Conservation (phyloP, 352 stramenopile genomes). For the Phytophthora constricta region DNA sequence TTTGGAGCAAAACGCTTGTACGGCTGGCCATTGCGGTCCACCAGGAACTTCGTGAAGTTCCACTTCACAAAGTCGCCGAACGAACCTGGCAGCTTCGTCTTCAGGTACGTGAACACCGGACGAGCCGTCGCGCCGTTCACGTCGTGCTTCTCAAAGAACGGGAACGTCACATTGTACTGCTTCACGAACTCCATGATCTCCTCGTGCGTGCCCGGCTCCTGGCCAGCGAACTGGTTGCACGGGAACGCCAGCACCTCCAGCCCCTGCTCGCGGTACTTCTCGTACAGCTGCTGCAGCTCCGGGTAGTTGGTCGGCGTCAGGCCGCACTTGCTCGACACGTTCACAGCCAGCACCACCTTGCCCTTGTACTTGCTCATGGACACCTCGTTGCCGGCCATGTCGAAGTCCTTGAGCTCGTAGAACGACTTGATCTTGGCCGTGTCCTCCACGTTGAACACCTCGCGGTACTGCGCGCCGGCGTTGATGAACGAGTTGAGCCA, state of each 20-base stretch:
- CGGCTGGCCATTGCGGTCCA: conserved; percentile 85
- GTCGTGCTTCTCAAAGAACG: conserved; percentile 82
- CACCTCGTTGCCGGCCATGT: conserved; percentile 74
- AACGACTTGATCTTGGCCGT: conserved; percentile 54
- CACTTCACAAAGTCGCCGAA: conserved; percentile 85
- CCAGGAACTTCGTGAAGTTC: conserved; percentile 93
- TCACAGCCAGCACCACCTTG: conserved; percentile 75
- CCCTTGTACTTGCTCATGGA: conserved; percentile 74
- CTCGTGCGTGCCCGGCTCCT: conserved; percentile 73
- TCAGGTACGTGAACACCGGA: conserved; percentile 88
- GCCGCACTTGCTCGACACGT: conserved; percentile 88
- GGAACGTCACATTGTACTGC: conserved; percentile 55
- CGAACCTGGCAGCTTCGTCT: conserved; percentile 69
- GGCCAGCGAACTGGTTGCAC: conserved; percentile 87
- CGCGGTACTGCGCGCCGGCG: conserved; percentile 52
- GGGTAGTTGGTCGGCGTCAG: conserved; percentile 89
- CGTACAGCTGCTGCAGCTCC: conserved; percentile 76
- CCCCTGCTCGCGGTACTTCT: conserved; percentile 72
- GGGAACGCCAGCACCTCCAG: conserved; percentile 85
- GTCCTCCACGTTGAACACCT: conserved; percentile 45
- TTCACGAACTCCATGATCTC: conserved; percentile 74
- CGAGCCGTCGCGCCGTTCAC: conserved; percentile 86
- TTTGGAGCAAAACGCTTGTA: conserved; percentile 70
- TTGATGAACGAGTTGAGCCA: conserved; percentile 63
- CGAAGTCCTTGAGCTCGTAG: conserved; percentile 82